Conservation (phyloP, 1,284 basidiomycete species). For the Boletus smithii region DNA sequence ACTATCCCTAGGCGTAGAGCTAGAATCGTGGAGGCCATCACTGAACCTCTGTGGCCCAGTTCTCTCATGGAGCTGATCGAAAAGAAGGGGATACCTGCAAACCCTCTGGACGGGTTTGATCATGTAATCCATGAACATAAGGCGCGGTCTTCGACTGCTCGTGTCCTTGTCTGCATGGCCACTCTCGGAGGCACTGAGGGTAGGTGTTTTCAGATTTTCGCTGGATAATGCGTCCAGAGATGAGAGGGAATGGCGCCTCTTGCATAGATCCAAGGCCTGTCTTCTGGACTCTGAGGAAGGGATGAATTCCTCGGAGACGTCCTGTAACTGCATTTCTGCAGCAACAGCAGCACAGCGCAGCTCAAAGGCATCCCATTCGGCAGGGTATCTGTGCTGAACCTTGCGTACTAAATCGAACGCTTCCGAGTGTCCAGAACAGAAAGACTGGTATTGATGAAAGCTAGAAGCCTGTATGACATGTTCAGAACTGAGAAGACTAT, state of each 20-base stretch:
- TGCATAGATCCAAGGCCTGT: constrained; percentile 24
- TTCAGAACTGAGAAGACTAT: constrained; percentile 1
- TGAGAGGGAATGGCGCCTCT: constrained; percentile 34
- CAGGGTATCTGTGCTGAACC: constrained; percentile 53
- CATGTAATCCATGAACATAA: constrained; percentile 77
- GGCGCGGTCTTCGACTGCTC: constrained; percentile 34
- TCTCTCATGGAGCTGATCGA: constrained; percentile 66
- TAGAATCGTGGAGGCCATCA: constrained; percentile 15
- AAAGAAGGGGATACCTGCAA: constrained; percentile 87
- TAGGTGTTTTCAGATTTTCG: constrained; percentile 30
- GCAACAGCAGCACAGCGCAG: constrained; percentile 60
- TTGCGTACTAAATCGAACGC: constrained; percentile 71
- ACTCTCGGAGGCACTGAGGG: constrained; percentile 27
- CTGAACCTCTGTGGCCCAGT: constrained; percentile 31
- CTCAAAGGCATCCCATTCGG: constrained; percentile 83
- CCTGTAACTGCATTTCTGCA: constrained; percentile 36
- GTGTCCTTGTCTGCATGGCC: constrained; percentile 22
- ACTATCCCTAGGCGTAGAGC: background rate
- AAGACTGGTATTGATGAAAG: constrained; percentile 77
- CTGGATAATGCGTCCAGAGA: constrained; percentile 28
- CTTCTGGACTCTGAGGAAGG: constrained; percentile 17
- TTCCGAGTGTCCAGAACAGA: constrained; percentile 81
- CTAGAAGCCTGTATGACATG: constrained; percentile 54
- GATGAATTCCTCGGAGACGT: constrained; percentile 1
- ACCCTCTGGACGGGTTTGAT: constrained; percentile 89